Conservation (phyloP, 1,284 basidiomycete genomes). For the Leccinum fuscescens region DNA sequence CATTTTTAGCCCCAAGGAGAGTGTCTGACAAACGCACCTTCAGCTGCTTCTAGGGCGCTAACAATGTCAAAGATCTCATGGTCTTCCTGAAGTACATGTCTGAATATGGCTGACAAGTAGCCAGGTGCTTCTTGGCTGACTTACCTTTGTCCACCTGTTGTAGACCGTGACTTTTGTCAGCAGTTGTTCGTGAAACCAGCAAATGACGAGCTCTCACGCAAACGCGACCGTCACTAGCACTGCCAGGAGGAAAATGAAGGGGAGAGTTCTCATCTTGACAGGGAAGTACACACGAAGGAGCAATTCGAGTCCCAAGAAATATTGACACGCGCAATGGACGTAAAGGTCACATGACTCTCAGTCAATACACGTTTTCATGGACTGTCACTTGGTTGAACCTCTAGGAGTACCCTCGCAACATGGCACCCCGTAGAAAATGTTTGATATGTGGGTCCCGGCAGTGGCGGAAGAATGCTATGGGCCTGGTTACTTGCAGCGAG, state of each 20-base stretch:
- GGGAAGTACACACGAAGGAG: neutral
- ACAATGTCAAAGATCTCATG: constrained; percentile 98
- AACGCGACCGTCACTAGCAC: constrained; percentile 42
- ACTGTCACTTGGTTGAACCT: neutral
- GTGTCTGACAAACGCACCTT: constrained; percentile 51
- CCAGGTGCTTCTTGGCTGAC: constrained; percentile 11
- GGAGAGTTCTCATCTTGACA: constrained; percentile 40
- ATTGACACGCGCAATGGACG: neutral
- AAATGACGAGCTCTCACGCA: constrained; percentile 42
- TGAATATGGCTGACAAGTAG: constrained; percentile 10
- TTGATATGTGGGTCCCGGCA: constrained; percentile 70
- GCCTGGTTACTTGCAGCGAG: constrained; percentile 71
- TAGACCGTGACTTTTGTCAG: constrained; percentile 2
- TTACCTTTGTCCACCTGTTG: constrained; percentile 69
- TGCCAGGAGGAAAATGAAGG: constrained; percentile 41
- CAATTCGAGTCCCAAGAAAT: neutral
- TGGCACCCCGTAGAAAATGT: constrained; percentile 61
- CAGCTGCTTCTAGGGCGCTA: constrained; percentile 73
- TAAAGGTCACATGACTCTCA: constrained; percentile 19
- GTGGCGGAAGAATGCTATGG: constrained; percentile 77
- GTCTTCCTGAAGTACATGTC: constrained; percentile 60
- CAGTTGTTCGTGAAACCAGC: neutral
- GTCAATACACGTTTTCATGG: neutral
- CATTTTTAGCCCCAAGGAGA: constrained; percentile 3
- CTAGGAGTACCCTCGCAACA: constrained; percentile 20